Evolutionary conservation across 306 rosid species (phyloP), one percentile per base, ranked within the genome.

Genomic region (Citrullus mucosospermus): DNA sequence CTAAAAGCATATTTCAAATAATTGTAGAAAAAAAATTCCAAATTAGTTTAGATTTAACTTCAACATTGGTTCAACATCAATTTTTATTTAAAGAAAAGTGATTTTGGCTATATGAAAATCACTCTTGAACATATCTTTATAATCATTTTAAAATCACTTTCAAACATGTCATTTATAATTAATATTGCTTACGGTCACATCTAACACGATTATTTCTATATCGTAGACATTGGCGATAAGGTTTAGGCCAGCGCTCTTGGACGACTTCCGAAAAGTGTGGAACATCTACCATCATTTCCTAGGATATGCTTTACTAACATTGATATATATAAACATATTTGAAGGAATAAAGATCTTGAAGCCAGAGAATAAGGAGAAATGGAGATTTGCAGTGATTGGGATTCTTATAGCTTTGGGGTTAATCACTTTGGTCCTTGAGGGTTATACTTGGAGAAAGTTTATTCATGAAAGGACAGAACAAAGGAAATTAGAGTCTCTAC

Each of bases 211-310:
- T 3, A 0, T 36, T 36, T 55, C 13, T 11, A 6, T 1, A 20
- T 18, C 0, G 4, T 25, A 77, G 80, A 16, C 63, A 66, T 20
- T 77, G 16, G 65, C 80, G 0, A 8, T 77, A 46, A 30, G 30
- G 51, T 59, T 59, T 28, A 77, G 9, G 13, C 80, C 80, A 1
- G 0, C 6, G 9, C 13, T 0, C 0, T 0, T 1, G 1, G 80
- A 77, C 69, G 56, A 59, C 3, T 59, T 6, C 4, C 54, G 70
- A 28, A 14, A 82, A 75, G 86, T 87, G 56, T 94, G 98, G 98
- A 86, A 92, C 69, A 90, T 94, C 90, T 94, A 94, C 79, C 98
- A 94, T 81, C 97, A 94, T 79, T 83, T 94, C 78, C 86, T 94
- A 18, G 98, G 98, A 20, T 94, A 92, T 75, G 87, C 85, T 18